Conservation (phyloP, 208 protist genomes). For the Leishmania gerbilli region DNA sequence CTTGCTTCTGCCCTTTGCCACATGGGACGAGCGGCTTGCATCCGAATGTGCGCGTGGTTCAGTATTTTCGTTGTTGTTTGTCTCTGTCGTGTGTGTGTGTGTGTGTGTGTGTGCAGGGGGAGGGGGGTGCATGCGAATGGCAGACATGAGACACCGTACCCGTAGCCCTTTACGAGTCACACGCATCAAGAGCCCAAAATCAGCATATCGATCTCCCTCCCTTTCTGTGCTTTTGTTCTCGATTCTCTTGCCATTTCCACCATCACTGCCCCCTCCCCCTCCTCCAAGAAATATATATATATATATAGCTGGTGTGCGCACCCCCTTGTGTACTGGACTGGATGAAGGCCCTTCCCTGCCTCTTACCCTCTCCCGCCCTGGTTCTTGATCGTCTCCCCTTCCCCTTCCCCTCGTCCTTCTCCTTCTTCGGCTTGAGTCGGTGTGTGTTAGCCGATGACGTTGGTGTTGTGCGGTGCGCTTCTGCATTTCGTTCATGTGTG, state of each 20-base stretch:
- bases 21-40: background rate
- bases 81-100: background rate
- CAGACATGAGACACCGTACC: background rate
- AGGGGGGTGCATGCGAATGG: background rate
- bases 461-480: background rate
- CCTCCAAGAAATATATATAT: too few relatives aligned
- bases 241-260: background rate
- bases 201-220: background rate
- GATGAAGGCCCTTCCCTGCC: background rate
- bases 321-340: background rate
- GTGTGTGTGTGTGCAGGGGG: background rate
- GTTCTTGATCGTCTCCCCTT: background rate
- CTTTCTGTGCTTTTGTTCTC: background rate
- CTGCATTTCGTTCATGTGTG: constrained; percentile 17
- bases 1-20: background rate
- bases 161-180: background rate
- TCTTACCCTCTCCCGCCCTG: background rate
- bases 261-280: background rate
- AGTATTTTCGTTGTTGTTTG: background rate
- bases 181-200: background rate
- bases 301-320: too few relatives aligned
- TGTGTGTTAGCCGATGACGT: background rate
- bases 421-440: background rate
- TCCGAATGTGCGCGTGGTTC: constrained; percentile 4
- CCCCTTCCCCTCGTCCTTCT: background rate